These are phyloP conservation scores for Sporothrix inflata DNA, from an alignment of 2,329 filamentous ascomycete genomes.

Conservation along the genomic window DNA sequence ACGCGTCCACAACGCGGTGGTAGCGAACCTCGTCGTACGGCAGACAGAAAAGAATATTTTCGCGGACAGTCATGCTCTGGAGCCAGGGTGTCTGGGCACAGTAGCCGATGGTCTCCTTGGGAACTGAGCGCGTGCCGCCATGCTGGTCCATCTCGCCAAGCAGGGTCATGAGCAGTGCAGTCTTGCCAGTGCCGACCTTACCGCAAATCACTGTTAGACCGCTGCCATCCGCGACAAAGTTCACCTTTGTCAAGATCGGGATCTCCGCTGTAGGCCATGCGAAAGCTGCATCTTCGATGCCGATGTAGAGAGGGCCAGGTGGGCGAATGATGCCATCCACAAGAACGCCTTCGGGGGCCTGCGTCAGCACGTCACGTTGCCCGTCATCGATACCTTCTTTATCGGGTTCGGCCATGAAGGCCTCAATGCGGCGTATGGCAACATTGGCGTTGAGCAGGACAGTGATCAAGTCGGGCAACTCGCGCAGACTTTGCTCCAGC, in stretches of 20 bases:
- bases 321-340: conserved; percentile 24
- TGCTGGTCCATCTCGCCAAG: conserved; percentile 69
- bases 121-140: conserved; percentile 52
- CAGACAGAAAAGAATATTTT: conserved; percentile 66
- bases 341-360: conserved; percentile 11
- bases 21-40: conserved; percentile 60
- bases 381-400: conserved; percentile 58
- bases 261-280: conserved; percentile 73
- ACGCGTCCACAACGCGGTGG: conserved; percentile 62
- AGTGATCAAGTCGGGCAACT: conserved; percentile 75
- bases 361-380: conserved; percentile 33
- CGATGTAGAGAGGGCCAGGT: conserved; percentile 46
- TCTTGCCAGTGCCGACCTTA: conserved; percentile 65
- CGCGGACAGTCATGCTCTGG: conserved; percentile 66
- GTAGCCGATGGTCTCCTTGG: conserved; percentile 57
- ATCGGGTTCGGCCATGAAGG: conserved; percentile 85
- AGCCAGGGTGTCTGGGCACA: conserved; percentile 66
- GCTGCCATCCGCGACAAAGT: conserved; percentile 48
- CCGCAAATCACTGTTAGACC: conserved; percentile 62
- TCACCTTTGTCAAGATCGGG: conserved; percentile 53
- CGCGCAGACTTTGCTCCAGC: conserved; percentile 72
- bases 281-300: conserved; percentile 70
- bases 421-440: conserved; percentile 77
- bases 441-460: conserved; percentile 81
- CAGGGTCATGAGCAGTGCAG: conserved; percentile 61